These are phyloP conservation scores for Phytopythium montanum DNA, from an alignment of 352 stramenopile species.

Conservation along the genomic window DNA sequence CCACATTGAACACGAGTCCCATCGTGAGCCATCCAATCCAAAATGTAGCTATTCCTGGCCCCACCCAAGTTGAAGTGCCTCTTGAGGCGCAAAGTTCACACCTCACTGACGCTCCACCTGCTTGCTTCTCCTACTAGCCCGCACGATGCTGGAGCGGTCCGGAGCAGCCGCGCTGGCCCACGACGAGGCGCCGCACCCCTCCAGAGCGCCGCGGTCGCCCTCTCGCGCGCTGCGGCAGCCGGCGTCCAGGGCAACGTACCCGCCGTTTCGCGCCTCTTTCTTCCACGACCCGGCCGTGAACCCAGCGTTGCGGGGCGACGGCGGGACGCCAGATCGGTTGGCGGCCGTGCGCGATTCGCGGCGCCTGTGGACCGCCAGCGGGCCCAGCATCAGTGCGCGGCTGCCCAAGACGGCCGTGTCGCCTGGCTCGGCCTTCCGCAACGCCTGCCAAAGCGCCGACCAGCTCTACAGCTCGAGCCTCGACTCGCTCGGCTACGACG, in stretches of 20 bases:
- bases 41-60: slow-evolving; percentile 3
- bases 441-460: slow-evolving; percentile 55
- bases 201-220: neutral
- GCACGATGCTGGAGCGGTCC: neutral
- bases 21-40: neutral
- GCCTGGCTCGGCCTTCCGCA: slow-evolving; percentile 60
- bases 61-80: neutral
- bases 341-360: slow-evolving; percentile 37
- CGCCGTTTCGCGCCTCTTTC: slow-evolving; percentile 60
- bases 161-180: neutral
- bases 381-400: slow-evolving; percentile 36
- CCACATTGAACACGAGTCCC: neutral
- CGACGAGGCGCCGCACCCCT: neutral
- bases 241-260: slow-evolving; percentile 20
- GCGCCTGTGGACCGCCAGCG: slow-evolving; percentile 46
- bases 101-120: neutral
- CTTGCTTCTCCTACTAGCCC: neutral
- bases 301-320: slow-evolving; percentile 34
- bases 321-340: slow-evolving; percentile 24
- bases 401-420: slow-evolving; percentile 51
- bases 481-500: slow-evolving; percentile 59
- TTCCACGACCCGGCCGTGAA: slow-evolving; percentile 58
- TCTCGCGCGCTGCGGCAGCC: neutral
- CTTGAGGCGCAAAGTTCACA: neutral
- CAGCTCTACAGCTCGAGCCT: slow-evolving; percentile 64